Conservation (phyloP, 2,329 filamentous ascomycete genomes). For the Aspergillus unguis region DNA sequence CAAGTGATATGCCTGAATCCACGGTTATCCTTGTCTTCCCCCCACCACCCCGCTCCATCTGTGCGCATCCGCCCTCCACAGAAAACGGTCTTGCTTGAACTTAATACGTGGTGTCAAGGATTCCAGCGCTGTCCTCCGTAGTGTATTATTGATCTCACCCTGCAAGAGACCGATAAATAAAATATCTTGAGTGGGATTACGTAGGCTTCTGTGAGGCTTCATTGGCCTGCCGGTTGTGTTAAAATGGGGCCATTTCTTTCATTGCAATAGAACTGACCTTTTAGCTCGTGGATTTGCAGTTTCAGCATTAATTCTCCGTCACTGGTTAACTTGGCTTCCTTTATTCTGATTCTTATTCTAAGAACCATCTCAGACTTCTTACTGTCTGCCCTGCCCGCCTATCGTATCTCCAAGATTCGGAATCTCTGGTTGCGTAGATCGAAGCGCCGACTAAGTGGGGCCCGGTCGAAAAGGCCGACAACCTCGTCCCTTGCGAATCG, state of each 20-base stretch:
- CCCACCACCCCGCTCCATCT: conserved; percentile 7
- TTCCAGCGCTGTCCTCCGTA: too few relatives aligned
- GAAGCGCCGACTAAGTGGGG: conserved; percentile 12
- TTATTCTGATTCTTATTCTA: too few relatives aligned
- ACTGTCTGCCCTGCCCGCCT: too few relatives aligned
- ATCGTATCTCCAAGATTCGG: background rate
- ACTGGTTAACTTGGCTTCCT: background rate
- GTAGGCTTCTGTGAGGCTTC: background rate
- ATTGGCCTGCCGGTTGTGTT: conserved; percentile 1
- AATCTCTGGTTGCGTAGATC: conserved; percentile 1
- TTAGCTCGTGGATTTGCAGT: background rate
- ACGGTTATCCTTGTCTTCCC: background rate
- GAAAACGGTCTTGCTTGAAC: background rate
- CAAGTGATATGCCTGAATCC: background rate
- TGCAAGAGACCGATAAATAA: background rate
- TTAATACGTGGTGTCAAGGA: too few relatives aligned
- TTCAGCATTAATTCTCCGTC: background rate
- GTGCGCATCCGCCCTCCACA: background rate
- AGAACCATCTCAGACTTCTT: too few relatives aligned
- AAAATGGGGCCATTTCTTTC: background rate
- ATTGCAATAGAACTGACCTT: background rate
- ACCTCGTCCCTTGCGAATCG: conserved; percentile 4
- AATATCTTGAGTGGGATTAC: background rate
- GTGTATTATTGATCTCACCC: too few relatives aligned
- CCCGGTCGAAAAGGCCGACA: conserved; percentile 4